phyloP scores from a whole-genome alignment of 75 land plant species.

The Selaginella tamariscina region DNA sequence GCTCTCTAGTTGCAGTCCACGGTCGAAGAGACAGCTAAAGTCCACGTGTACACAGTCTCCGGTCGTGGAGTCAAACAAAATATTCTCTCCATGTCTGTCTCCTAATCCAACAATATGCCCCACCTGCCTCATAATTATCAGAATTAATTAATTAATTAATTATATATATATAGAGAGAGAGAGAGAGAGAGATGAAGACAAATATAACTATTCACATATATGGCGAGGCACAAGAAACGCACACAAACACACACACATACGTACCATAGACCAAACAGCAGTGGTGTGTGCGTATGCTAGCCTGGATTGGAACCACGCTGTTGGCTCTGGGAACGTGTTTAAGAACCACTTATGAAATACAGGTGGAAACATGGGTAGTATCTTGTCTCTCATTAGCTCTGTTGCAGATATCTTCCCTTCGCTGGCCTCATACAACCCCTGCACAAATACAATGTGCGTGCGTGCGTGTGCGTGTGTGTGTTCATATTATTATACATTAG shows the following conservation, averaged over 20 bases:
- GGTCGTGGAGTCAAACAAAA: conserved; percentile 94
- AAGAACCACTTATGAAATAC: conserved; percentile 94
- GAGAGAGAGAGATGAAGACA: too few relatives aligned
- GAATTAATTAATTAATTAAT: too few relatives aligned
- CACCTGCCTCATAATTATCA: too few relatives aligned
- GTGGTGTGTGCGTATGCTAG: conserved; percentile 93
- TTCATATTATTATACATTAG: too few relatives aligned
- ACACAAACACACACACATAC: too few relatives aligned
- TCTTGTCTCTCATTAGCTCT: conserved; percentile 64
- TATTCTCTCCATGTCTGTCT: conserved; percentile 96
- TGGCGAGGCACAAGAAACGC: too few relatives aligned
- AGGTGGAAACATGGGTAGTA: conserved; percentile 95
- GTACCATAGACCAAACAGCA: conserved; percentile 99
- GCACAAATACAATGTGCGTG: too few relatives aligned
- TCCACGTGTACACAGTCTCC: conserved; percentile 99
- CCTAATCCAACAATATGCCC: conserved; percentile 99
- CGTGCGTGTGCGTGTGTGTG: too few relatives aligned
- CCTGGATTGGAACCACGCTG: conserved; percentile 93
- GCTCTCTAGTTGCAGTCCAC: conserved; percentile 83
- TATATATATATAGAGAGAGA: too few relatives aligned
- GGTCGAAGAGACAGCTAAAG: conserved; percentile 98
- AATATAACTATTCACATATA: too few relatives aligned
- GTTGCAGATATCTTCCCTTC: conserved; percentile 57
- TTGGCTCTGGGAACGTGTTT: conserved; percentile 92
- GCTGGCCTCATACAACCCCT: conserved; percentile 69